phyloP scores from a whole-genome alignment of 2,329 filamentous ascomycete species.

The Sporothrix brunneoviolacea region DNA sequence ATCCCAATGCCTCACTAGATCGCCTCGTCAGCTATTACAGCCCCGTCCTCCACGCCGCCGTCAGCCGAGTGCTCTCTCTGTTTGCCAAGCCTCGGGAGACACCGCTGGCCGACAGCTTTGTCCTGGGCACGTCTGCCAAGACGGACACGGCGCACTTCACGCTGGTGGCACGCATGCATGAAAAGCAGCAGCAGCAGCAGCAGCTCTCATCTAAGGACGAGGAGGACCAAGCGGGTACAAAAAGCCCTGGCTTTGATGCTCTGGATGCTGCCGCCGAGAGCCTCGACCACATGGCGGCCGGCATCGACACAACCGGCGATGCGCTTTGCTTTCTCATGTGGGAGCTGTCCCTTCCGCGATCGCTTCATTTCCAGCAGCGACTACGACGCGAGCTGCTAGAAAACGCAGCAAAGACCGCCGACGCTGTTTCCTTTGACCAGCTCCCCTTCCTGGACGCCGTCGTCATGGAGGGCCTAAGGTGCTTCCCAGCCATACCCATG shows the following conservation, averaged over 20 bases:
- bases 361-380: conserved; percentile 41
- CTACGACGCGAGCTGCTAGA: conserved; percentile 46
- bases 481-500: conserved; percentile 60
- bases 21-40: conserved; percentile 53
- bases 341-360: conserved; percentile 58
- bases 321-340: conserved; percentile 65
- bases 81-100: conserved; percentile 50
- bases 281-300: conserved; percentile 64
- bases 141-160: conserved; percentile 46
- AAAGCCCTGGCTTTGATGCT: conserved; percentile 34
- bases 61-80: conserved; percentile 36
- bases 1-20: too few relatives aligned
- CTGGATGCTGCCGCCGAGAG: conserved; percentile 60
- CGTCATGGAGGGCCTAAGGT: conserved; percentile 54
- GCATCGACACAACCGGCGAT: conserved; percentile 66
- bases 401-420: conserved; percentile 25
- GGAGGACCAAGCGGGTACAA: neutral
- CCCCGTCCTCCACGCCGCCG: conserved; percentile 43
- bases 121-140: conserved; percentile 44
- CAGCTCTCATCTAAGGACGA: conserved; percentile 18
- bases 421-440: conserved; percentile 35
- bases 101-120: conserved; percentile 53
- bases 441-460: conserved; percentile 57
- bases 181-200: conserved; percentile 31
- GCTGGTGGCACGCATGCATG: conserved; percentile 51